Percentiles rank a stretch among this genome's conserved stretches.
Evolutionary conservation across 1,284 basidiomycete species (phyloP).

Genomic region (Puccinia horiana): DNA sequence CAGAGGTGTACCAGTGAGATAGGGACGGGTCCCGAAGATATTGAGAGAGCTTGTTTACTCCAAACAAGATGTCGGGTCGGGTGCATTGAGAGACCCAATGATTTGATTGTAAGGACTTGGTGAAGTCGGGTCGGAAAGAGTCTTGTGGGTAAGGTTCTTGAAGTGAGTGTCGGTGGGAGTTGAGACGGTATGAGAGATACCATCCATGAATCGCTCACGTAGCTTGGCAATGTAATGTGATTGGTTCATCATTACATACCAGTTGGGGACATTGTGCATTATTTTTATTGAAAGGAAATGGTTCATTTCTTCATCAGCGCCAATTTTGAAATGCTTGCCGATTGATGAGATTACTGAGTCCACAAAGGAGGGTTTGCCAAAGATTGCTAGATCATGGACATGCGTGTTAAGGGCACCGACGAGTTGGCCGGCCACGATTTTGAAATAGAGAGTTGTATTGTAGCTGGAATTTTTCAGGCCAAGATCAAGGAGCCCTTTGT

Average conservation of each 20-base stretch:
- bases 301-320: neutral
- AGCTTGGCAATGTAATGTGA: neutral
- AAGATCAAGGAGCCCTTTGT: neutral
- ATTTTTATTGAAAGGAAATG: neutral
- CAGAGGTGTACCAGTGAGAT: neutral
- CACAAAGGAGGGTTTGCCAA: neutral
- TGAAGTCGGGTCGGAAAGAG: neutral
- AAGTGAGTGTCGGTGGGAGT: neutral
- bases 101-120: neutral
- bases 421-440: neutral
- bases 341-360: neutral
- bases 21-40: neutral
- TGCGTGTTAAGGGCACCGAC: neutral
- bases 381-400: neutral
- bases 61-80: too few relatives aligned
- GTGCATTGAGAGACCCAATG: conserved; percentile 8
- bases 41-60: too few relatives aligned
- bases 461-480: neutral
- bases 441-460: neutral
- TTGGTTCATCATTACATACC: too few relatives aligned
- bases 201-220: too few relatives aligned
- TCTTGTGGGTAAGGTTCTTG: neutral
- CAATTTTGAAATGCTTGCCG: neutral
- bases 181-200: too few relatives aligned
- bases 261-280: neutral